Percentiles rank a stretch among this genome's conserved stretches.
phyloP scores from a whole-genome alignment of 495 filamentous ascomycete species.

The Podospora pseudocomata region DNA sequence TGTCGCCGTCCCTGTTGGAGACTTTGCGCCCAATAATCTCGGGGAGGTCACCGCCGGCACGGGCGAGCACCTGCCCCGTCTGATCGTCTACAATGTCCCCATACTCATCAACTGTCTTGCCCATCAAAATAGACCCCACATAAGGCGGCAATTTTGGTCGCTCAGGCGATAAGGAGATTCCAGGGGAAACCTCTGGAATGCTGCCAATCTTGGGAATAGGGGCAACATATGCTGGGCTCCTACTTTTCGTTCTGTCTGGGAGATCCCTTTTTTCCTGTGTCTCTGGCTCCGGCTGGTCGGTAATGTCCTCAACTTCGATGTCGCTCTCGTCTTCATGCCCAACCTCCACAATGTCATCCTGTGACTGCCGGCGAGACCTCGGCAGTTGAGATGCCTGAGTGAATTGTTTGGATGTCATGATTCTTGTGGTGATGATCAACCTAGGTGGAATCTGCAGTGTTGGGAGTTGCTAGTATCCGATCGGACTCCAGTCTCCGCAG shows the following conservation, averaged over 20 bases:
- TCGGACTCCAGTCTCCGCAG: neutral
- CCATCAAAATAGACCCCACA: slow-evolving; percentile 58
- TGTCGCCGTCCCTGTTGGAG: slow-evolving; percentile 40
- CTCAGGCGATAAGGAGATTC: slow-evolving; percentile 18
- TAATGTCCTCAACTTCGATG: slow-evolving; percentile 4
- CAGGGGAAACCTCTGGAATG: slow-evolving; percentile 22
- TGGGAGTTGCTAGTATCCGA: neutral
- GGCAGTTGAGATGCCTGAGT: slow-evolving; percentile 1
- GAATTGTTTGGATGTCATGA: neutral
- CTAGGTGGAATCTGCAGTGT: neutral
- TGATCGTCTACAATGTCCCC: slow-evolving; percentile 68
- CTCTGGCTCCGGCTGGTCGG: slow-evolving; percentile 3
- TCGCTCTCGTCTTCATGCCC: slow-evolving; percentile 8
- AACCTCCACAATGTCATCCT: slow-evolving; percentile 6
- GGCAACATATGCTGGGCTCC: slow-evolving; percentile 31
- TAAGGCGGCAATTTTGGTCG: slow-evolving; percentile 28
- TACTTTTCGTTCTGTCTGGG: slow-evolving; percentile 18
- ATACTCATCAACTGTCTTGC: slow-evolving; percentile 68
- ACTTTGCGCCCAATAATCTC: slow-evolving; percentile 44
- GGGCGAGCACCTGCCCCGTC: slow-evolving; percentile 44
- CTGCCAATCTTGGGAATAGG: slow-evolving; percentile 33
- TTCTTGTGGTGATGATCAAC: neutral
- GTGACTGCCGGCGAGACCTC: neutral
- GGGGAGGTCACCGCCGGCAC: slow-evolving; percentile 45
- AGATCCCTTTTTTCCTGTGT: slow-evolving; percentile 6